Base-by-base conservation (phyloP, 2,329 filamentous ascomycete species). In the Penicillium glabrum region DNA sequence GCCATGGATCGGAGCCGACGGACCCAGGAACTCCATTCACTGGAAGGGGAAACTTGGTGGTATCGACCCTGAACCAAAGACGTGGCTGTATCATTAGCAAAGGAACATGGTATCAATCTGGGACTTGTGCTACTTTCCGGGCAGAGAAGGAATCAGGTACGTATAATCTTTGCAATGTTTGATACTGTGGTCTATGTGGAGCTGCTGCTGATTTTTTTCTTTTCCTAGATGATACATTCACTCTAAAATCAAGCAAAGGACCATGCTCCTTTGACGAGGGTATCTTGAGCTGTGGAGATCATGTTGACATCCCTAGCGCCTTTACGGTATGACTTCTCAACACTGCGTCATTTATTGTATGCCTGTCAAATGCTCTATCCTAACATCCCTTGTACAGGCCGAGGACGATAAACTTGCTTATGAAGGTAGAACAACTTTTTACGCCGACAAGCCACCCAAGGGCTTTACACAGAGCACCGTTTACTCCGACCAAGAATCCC, bases 71-170 rank as follows among this genome's bases (percentile, higher is more conserved):
- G 27, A 69, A 71, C 46, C 68, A 70, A 37, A 60, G 59, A 41
- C 65, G 71, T 8, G 88, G 88, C n/a, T 90, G 87, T 63, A 79
- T 90, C 56, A 90, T 90, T 67, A 82, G 82, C 54, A 78, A 74
- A 10, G 88, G 88, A 0, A 84, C 82, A 0, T 91, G 88, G 88
- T 90, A 88, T 67, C 80, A 81, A 0, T 81, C 79, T 1, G 87
- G 87, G 2, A 88, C 86, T 0, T 90, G 87, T 67, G 88, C 88
- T 1, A 88, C 83, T 0, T 88, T 75, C 61, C 65, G 60, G 24
- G 53, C 63, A 1, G 63, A 68, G 45, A 68, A 67, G 44, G 46
- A 59, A 2, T 64, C 69, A 41, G 72, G 73, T 75, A 39, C 21
- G 70, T 67, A 19, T 16, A 8, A 21, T 6, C 16, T 19, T 11